Base-by-base conservation (phyloP, 2,329 filamentous ascomycete genomes). In the Trichophyton rubrum region DNA sequence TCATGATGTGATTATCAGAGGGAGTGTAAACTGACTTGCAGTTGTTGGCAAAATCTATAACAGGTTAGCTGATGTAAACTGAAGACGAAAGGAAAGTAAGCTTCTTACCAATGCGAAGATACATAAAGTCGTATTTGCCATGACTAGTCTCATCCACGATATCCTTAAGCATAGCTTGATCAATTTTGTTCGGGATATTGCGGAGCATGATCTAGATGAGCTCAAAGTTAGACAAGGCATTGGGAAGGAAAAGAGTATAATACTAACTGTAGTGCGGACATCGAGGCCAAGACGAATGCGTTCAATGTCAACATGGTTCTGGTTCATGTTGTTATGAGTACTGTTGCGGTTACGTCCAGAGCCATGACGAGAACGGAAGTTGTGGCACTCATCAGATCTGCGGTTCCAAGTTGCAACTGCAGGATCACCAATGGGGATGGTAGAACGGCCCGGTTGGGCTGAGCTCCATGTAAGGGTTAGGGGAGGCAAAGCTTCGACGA, bases 81-180 rank as follows among this genome's bases (percentile, higher is more conserved):
- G n/a, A 45, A 22, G 13, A 5, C 20, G 33, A n/a, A 43, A 13
- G 15, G 15, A 56, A 8, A n/a, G 9, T 22, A 45, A 11, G 43
- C 13, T 24, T 64, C 71, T 68, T 68, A 78, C 84, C 82, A 67
- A 97, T 97, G 43, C 93, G 86, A 59, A 97, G 77, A 71, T 99
- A 99, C 79, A 95, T 85, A 73, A 97, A 97, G 70, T 97, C 91
- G 71, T 95, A 97, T 64, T 87, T 86, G 33, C 90, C 90, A 74
- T 81, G 84, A 71, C 85, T 89, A 15, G 85, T 87, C 64, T 86
- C 80, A 68, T 96, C 89, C 13, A 97, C 79, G 60, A 95, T 85
- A 0, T 79, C 74, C 77, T 95, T 95, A 15, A 96, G 76, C 77
- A 88, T 85, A 0, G 80, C 77, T 72, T 78, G 84, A 67, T 90